A percentile compares a stretch with the other conserved stretches of the same genome.
These are phyloP conservation scores for Adansonia rubrostipa DNA, from an alignment of 441 rosid genomes.

Conservation along the genomic window DNA sequence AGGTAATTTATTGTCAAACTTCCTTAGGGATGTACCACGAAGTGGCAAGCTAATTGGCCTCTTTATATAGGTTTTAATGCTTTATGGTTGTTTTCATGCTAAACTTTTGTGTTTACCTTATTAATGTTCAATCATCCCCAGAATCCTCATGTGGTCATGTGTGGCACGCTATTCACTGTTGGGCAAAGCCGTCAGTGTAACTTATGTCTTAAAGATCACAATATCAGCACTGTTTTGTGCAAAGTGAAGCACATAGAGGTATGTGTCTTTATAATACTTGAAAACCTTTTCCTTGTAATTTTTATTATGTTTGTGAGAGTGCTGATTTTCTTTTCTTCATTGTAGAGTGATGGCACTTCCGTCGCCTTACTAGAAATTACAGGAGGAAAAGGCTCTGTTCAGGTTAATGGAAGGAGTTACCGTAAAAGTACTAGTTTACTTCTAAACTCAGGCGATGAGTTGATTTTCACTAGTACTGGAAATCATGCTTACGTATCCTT, in stretches of 20 bases:
- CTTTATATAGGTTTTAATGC: background rate
- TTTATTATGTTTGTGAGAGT: background rate
- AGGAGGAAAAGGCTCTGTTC: slow-evolving; percentile 86
- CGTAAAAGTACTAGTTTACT: slow-evolving; percentile 50
- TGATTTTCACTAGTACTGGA: slow-evolving; percentile 69
- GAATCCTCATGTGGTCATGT: slow-evolving; percentile 77
- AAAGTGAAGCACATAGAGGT: slow-evolving; percentile 82
- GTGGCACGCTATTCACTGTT: slow-evolving; percentile 61
- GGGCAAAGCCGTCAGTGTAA: slow-evolving; percentile 81
- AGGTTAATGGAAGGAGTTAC: slow-evolving; percentile 73
- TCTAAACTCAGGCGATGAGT: slow-evolving; percentile 89
- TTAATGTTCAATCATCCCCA: slow-evolving; percentile 40
- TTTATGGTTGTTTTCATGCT: background rate
- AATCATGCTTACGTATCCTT: slow-evolving; percentile 99
- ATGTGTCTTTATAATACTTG: slow-evolving; percentile 48
- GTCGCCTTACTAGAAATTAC: slow-evolving; percentile 68
- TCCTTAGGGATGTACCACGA: background rate
- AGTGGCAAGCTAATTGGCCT: background rate
- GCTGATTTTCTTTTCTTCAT: slow-evolving; percentile 14
- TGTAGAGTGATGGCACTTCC: slow-evolving; percentile 73
- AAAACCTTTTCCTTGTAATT: background rate
- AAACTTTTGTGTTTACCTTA: slow-evolving; percentile 29
- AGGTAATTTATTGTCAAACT: background rate
- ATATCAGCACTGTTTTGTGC: slow-evolving; percentile 61
- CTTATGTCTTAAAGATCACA: slow-evolving; percentile 71